A percentile compares a stretch with the other conserved stretches of the same genome.
phyloP scores from a whole-genome alignment of 2,329 filamentous ascomycete species.

The Stromatinia cepivora region DNA sequence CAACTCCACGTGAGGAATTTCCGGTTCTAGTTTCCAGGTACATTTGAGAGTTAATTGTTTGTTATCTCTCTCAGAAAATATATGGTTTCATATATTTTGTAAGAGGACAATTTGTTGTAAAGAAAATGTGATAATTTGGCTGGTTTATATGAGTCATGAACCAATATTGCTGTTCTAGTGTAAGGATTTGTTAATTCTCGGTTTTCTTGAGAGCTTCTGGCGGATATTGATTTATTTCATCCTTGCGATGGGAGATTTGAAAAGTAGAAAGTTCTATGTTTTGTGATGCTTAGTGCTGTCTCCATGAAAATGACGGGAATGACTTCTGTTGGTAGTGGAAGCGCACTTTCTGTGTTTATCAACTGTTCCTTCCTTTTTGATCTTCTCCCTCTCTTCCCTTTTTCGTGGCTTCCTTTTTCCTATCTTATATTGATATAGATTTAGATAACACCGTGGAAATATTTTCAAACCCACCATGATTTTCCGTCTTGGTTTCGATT shows the following conservation, averaged over 20 bases:
- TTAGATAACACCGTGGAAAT: background rate
- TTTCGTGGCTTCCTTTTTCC: background rate
- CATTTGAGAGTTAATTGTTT: background rate
- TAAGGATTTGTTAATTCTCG: constrained; percentile 4
- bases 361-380: constrained; percentile 1
- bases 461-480: background rate
- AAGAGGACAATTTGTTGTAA: background rate
- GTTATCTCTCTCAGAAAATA: background rate
- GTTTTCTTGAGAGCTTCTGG: background rate
- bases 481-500: background rate
- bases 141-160: background rate
- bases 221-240: background rate
- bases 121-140: background rate
- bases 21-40: background rate
- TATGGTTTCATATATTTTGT: background rate
- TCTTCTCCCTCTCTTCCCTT: background rate
- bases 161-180: background rate
- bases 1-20: background rate
- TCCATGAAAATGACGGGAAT: background rate
- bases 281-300: background rate
- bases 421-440: background rate
- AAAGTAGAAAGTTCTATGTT: no score
- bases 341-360: constrained; percentile 24
- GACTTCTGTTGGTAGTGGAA: background rate
- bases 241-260: background rate